phyloP scores from a whole-genome alignment of 192 early-diverging fungal species.

The Chytriomyces sp. region DNA sequence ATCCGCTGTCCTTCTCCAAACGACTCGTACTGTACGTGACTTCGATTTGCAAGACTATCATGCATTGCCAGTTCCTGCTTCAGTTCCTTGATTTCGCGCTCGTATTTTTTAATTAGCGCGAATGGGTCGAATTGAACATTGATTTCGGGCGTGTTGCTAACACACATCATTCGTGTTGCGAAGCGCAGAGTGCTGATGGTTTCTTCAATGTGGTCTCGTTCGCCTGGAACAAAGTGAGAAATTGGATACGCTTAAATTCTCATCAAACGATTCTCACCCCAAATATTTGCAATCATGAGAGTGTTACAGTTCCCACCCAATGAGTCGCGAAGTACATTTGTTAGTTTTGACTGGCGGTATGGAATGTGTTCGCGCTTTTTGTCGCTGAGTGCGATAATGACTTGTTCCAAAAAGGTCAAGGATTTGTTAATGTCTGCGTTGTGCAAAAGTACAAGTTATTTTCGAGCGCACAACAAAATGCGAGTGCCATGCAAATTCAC shows the following conservation, averaged over 20 bases:
- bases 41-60: slow-evolving; percentile 58
- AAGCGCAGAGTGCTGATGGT: slow-evolving; percentile 69
- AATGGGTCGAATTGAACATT: slow-evolving; percentile 69
- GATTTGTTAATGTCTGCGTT: slow-evolving; percentile 64
- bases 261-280: slow-evolving; percentile 43
- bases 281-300: slow-evolving; percentile 66
- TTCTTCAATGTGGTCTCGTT: slow-evolving; percentile 63
- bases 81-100: slow-evolving; percentile 62
- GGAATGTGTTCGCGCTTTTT: slow-evolving; percentile 70
- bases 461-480: not conserved
- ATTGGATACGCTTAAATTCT: not conserved
- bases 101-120: slow-evolving; percentile 69
- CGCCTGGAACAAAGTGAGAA: slow-evolving; percentile 34
- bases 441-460: not conserved
- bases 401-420: slow-evolving; percentile 67
- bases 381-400: slow-evolving; percentile 67
- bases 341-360: slow-evolving; percentile 68
- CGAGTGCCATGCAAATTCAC: not conserved
- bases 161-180: slow-evolving; percentile 72
- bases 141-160: slow-evolving; percentile 56
- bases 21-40: slow-evolving; percentile 66
- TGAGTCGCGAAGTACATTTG: slow-evolving; percentile 64
- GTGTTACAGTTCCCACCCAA: slow-evolving; percentile 71
- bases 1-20: slow-evolving; percentile 55
- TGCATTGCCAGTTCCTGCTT: slow-evolving; percentile 72